Percentiles rank a stretch among this genome's conserved stretches.
Conservation (phyloP, 2,329 filamentous ascomycete species). For the Cercospora berteroae region DNA sequence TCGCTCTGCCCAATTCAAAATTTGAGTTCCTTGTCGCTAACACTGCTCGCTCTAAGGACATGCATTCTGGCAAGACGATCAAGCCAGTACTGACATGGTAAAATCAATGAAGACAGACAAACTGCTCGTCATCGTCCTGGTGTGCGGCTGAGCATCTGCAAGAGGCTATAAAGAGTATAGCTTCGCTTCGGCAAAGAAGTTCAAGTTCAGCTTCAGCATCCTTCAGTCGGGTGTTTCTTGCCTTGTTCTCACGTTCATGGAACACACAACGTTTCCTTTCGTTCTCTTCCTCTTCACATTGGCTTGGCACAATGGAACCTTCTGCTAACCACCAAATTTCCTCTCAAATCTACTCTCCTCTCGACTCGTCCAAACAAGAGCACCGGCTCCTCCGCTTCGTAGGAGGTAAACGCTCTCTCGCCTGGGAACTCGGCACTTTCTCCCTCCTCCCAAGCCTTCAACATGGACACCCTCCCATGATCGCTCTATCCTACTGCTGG, state of each 20-base stretch:
- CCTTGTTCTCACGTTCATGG: background rate
- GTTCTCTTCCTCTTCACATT: background rate
- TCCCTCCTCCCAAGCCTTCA: background rate
- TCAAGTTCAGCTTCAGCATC: background rate
- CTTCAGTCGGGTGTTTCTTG: background rate
- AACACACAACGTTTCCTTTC: background rate
- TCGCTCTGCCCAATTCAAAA: background rate
- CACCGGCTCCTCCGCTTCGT: conserved; percentile 8
- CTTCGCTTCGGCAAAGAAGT: background rate
- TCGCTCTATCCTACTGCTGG: conserved; percentile 21
- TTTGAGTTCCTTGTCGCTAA: background rate
- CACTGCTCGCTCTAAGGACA: conserved; percentile 29
- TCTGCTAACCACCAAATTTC: conserved; percentile 6
- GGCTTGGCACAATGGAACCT: background rate
- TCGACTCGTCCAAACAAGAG: conserved; percentile 6
- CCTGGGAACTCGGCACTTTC: conserved; percentile 10
- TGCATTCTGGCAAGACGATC: conserved; percentile 40
- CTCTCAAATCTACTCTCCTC: background rate
- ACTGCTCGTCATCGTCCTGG: background rate
- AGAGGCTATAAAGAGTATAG: background rate
- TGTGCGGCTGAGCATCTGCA: conserved; percentile 7
- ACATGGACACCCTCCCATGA: conserved; percentile 16
- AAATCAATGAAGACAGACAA: background rate
- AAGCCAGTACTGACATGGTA: conserved; percentile 43
- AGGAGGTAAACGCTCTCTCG: conserved; percentile 5